Base-by-base conservation (phyloP, 768 basidiomycete species). In the Tremella yokohamensis region DNA sequence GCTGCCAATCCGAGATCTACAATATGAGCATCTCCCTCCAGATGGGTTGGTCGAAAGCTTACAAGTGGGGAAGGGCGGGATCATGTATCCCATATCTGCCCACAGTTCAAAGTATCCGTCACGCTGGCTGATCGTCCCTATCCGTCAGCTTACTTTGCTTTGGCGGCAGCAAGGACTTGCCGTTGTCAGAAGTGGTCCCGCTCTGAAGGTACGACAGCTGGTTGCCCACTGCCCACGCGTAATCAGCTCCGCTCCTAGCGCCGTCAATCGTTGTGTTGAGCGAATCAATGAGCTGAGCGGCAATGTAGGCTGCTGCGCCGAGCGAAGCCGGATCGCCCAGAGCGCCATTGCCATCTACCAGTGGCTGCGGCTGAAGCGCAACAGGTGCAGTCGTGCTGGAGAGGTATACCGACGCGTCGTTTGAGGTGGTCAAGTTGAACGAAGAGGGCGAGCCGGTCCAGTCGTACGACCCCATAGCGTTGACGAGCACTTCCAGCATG, bases 61-160 rank as follows among this genome's bases (percentile, higher is more conserved):
- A 64, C 62, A 61, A 12, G 63, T 59, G 44, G 50, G 49, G 42
- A 60, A 49, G 51, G 63, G 63, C 15, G 63, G 63, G 2, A 64
- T 60, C 63, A 64, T 64, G 42, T 37, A 61, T 3, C 59, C 63
- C 56, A 54, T 53, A 56, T 64, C 63, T 11, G 63, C 50, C 63
- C 63, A 64, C 4, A 61, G 34, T 38, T 64, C 58, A 48, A 64
- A 64, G 37, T 58, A 40, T 11, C 56, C 58, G 40, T 64, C 63
- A 11, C 63, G 49, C 59, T 54, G 50, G 16, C 55, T 57, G 38
- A 61, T 50, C 16, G 63, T 64, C 1, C 58, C 56, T 49, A 34
- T 34, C 29, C 29, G n/a, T 18, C 13, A 26, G 25, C 3, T 12
- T 37, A 3, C 3, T 37, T 25, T n/a, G 48, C 24, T 3, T 49